Percentiles rank a stretch among this genome's conserved stretches.
phyloP scores from a whole-genome alignment of 2,329 filamentous ascomycete species.

The Thyridium curvatum region DNA sequence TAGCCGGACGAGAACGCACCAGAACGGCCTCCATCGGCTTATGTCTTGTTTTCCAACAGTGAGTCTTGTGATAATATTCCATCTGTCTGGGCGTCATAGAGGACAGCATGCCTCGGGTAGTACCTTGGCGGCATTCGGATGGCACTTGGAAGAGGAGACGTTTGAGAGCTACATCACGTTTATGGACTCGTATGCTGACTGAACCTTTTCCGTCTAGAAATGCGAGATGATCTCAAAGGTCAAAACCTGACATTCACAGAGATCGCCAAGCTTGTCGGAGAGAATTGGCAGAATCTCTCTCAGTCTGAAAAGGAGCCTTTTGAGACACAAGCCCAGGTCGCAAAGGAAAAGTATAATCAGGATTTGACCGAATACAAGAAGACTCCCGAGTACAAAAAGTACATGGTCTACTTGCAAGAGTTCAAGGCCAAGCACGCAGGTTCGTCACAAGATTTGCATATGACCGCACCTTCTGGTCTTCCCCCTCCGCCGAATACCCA shows the following conservation, averaged over 20 bases:
- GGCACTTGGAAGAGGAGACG: too few relatives aligned
- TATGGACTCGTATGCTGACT: too few relatives aligned
- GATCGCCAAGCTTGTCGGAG: slow-evolving; percentile 75
- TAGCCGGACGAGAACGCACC: slow-evolving; percentile 74
- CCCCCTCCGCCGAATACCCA: too few relatives aligned
- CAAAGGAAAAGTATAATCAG: slow-evolving; percentile 73
- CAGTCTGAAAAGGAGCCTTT: slow-evolving; percentile 63
- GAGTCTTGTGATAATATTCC: slow-evolving; percentile 26
- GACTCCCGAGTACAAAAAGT: slow-evolving; percentile 61
- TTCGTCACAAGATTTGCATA: slow-evolving; percentile 45
- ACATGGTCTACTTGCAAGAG: slow-evolving; percentile 66
- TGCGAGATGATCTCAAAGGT: slow-evolving; percentile 71
- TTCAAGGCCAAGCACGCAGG: slow-evolving; percentile 69
- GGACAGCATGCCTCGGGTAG: too few relatives aligned
- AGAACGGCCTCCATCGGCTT: slow-evolving; percentile 73
- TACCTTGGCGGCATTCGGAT: too few relatives aligned
- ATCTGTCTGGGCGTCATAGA: too few relatives aligned
- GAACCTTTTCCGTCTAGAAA: slow-evolving; percentile 41
- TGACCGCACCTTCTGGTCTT: too few relatives aligned
- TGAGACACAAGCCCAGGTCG: slow-evolving; percentile 63
- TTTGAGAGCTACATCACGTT: too few relatives aligned
- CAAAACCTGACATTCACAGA: slow-evolving; percentile 75
- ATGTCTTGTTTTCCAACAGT: slow-evolving; percentile 84
- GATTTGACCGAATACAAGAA: slow-evolving; percentile 73
- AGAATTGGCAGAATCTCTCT: slow-evolving; percentile 71